phyloP scores from a whole-genome alignment of 2,329 filamentous ascomycete genomes.

The Byssothecium circinans region DNA sequence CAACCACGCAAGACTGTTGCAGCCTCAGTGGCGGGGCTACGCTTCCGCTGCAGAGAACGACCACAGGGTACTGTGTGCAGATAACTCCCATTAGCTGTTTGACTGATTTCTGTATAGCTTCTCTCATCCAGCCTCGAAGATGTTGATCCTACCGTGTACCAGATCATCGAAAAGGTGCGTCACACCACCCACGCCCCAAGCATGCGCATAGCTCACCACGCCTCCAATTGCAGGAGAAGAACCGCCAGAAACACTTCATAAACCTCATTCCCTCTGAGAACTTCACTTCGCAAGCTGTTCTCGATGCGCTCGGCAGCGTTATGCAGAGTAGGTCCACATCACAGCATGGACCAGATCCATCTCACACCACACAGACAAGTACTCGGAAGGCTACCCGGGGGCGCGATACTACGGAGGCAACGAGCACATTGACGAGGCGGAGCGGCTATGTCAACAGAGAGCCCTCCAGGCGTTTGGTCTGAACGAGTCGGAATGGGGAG shows the following conservation, averaged over 20 bases:
- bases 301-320: slow-evolving; percentile 81
- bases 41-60: slow-evolving; percentile 50
- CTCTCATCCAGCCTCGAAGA: slow-evolving; percentile 77
- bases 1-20: slow-evolving; percentile 34
- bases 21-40: slow-evolving; percentile 43
- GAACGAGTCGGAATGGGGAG: slow-evolving; percentile 88
- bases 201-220: slow-evolving; percentile 19
- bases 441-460: slow-evolving; percentile 91
- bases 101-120: slow-evolving; percentile 57
- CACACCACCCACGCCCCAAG: slow-evolving; percentile 12
- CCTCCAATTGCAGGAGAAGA: slow-evolving; percentile 73
- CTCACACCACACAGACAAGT: slow-evolving; percentile 72
- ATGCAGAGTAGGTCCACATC: slow-evolving; percentile 45
- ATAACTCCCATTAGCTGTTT: background rate
- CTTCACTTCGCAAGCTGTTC: slow-evolving; percentile 96
- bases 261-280: slow-evolving; percentile 99
- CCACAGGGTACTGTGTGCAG: slow-evolving; percentile 47
- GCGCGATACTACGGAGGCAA: slow-evolving; percentile 99
- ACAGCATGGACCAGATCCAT: slow-evolving; percentile 62
- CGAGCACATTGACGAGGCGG: slow-evolving; percentile 96
- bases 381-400: slow-evolving; percentile 97
- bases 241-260: slow-evolving; percentile 95
- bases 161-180: slow-evolving; percentile 85
- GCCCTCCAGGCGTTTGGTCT: slow-evolving; percentile 89
- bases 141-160: slow-evolving; percentile 82